Base-by-base conservation (phyloP, 129 eudicot genomes). In the Sambucus nigra region DNA sequence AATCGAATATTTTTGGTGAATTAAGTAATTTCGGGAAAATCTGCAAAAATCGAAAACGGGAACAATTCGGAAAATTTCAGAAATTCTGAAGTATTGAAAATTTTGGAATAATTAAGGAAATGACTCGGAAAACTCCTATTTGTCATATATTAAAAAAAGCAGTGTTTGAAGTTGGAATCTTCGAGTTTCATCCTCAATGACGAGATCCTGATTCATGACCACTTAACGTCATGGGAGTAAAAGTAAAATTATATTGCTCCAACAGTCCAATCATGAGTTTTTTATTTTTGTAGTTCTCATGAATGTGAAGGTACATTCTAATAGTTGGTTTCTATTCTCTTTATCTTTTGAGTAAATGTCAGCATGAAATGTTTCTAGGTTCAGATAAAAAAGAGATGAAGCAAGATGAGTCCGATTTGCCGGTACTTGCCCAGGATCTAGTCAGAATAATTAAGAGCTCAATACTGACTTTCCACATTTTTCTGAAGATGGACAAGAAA, bases 401-500 rank as follows among this genome's bases (percentile, higher is more conserved):
- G 53, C 95, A 81, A 50, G 98, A 81, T 46, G 84, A 83, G 31
- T 76, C 84, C 1, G 76, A 76, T 53, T 52, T 53, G 64, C 24
- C 53, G 59, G 80, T 91, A 44, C 75, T 54, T 29, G 94, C 89
- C 35, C 66, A 84, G 25, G 94, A 86, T 68, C 80, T 91, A 22
- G 44, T 82, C 1, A 80, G 66, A 56, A 67, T 80, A 32, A 75
- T 91, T 10, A 82, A 91, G 71, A 52, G 69, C 59, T 91, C 87
- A 9, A 86, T 91, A 73, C 67, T 91, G 21, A 82, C 89, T 31
- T 91, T 86, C 50, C 79, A 74, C 53, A 51, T 47, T 57, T 91
- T 91, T 40, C 26, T 91, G 72, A 86, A 83, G 77, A 67, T 38
- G 82, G 99, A 91, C 80, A 86, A 82, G 80, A 85, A 74, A 55